Percentiles rank a stretch among this genome's conserved stretches.
These are phyloP conservation scores for Talaromyces sp. DNA, from an alignment of 2,329 filamentous ascomycete species.

Conservation along the genomic window DNA sequence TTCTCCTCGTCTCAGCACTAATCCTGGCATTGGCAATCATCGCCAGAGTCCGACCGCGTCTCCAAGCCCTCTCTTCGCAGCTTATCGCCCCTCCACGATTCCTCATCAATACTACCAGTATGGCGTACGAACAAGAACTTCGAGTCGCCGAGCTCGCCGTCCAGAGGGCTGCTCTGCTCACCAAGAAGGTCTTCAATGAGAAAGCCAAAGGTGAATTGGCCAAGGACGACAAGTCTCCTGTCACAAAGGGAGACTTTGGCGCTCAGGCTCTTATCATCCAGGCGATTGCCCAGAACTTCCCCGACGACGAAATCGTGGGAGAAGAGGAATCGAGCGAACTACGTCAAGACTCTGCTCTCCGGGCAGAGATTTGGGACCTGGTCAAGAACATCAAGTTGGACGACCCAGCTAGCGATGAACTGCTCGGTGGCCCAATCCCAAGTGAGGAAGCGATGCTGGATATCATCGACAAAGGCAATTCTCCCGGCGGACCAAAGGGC, in stretches of 20 bases:
- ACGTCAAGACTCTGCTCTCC: slow-evolving; percentile 62
- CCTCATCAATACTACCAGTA: slow-evolving; percentile 22
- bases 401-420: slow-evolving; percentile 57
- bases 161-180: slow-evolving; percentile 71
- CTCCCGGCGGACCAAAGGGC: slow-evolving; percentile 33
- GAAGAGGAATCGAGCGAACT: slow-evolving; percentile 88
- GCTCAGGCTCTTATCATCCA: slow-evolving; percentile 94
- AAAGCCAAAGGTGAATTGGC: slow-evolving; percentile 90
- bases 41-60: slow-evolving; percentile 32
- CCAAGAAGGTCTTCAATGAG: slow-evolving; percentile 73
- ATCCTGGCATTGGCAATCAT: slow-evolving; percentile 39
- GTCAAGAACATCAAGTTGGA: slow-evolving; percentile 67
- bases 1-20: slow-evolving; percentile 31
- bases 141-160: slow-evolving; percentile 81
- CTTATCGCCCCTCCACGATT: slow-evolving; percentile 16
- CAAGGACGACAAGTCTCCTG: slow-evolving; percentile 93
- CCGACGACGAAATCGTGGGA: slow-evolving; percentile 81
- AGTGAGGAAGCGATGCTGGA: slow-evolving; percentile 57
- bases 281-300: slow-evolving; percentile 84
- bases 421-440: slow-evolving; percentile 64
- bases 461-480: slow-evolving; percentile 51
- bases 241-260: slow-evolving; percentile 96
- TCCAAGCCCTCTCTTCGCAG: slow-evolving; percentile 32
- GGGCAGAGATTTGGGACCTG: slow-evolving; percentile 75
- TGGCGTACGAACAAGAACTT: slow-evolving; percentile 69